Conservation (phyloP, 108 stramenopile species). For the Pseudonitzschia pungens region DNA sequence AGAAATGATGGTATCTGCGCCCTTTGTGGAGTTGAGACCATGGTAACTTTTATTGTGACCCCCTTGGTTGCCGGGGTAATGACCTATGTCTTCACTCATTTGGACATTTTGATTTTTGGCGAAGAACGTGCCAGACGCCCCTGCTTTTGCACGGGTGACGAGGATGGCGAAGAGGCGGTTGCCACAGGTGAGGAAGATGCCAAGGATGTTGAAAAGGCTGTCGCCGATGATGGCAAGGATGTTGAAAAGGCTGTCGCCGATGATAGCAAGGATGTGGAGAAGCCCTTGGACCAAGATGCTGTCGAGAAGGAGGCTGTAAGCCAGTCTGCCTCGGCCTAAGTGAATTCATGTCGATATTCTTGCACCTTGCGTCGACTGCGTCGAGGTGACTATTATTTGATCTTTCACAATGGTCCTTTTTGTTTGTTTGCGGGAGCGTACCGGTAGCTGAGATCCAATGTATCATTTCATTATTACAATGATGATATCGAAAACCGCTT, state of each 20-base stretch:
- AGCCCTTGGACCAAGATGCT: not conserved
- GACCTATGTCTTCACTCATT: conserved; percentile 55
- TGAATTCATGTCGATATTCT: not conserved
- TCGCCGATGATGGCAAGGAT: not conserved
- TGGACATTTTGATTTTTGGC: conserved; percentile 66
- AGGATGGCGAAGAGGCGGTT: conserved; percentile 8
- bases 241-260: conserved; percentile 16
- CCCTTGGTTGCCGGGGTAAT: conserved; percentile 51
- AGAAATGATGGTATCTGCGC: conserved; percentile 61
- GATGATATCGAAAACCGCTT: conserved; percentile 43
- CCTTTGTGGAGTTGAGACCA: conserved; percentile 69
- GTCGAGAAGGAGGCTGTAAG: not conserved
- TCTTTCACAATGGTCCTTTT: conserved; percentile 12
- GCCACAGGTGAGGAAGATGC: conserved; percentile 13
- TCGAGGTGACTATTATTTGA: conserved; percentile 6
- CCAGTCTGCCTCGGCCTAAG: conserved; percentile 17
- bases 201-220: not conserved
- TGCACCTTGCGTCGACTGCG: conserved; percentile 12
- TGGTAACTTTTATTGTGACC: conserved; percentile 77
- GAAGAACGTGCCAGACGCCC: conserved; percentile 57
- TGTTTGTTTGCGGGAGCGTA: conserved; percentile 43
- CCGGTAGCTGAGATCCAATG: conserved; percentile 22
- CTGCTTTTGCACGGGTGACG: conserved; percentile 37
- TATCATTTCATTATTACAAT: not conserved
- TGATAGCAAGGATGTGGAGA: not conserved